phyloP scores from a whole-genome alignment of 345 rosid genomes.

The Diplotaxis tenuifolia region DNA sequence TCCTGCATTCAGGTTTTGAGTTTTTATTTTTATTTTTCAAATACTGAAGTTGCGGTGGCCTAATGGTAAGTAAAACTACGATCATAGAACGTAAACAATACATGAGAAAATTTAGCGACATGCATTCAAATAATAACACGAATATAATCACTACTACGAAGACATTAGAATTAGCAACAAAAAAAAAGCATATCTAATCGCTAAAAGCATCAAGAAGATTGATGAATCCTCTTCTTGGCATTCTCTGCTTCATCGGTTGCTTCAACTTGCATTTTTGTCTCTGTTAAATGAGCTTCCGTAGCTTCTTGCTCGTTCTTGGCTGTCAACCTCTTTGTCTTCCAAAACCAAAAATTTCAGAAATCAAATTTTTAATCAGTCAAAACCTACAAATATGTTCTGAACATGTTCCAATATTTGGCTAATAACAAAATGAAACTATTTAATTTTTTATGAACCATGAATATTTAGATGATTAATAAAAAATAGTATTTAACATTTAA shows the following conservation, averaged over 20 bases:
- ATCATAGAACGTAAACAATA: too few species aligned
- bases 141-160: too few species aligned
- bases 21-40: too few species aligned
- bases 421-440: not conserved
- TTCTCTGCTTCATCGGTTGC: slow-evolving; percentile 61
- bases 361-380: not conserved
- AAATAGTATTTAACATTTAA: too few species aligned
- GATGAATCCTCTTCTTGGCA: slow-evolving; percentile 45
- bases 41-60: too few species aligned
- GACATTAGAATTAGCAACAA: not conserved
- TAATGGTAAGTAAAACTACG: too few species aligned
- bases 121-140: too few species aligned
- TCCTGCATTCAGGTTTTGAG: too few species aligned
- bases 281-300: slow-evolving; percentile 45
- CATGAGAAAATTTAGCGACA: too few species aligned
- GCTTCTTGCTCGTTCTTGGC: slow-evolving; percentile 64
- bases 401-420: not conserved
- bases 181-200: not conserved
- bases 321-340: slow-evolving; percentile 51
- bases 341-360: not conserved
- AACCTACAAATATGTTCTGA: not conserved
- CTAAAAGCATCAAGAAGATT: slow-evolving; percentile 1
- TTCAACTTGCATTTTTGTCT: slow-evolving; percentile 57
- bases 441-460: not conserved
- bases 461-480: not conserved